These are phyloP conservation scores for Aspergillus glaucus DNA, from an alignment of 2,329 filamentous ascomycete genomes.

Conservation along the genomic window DNA sequence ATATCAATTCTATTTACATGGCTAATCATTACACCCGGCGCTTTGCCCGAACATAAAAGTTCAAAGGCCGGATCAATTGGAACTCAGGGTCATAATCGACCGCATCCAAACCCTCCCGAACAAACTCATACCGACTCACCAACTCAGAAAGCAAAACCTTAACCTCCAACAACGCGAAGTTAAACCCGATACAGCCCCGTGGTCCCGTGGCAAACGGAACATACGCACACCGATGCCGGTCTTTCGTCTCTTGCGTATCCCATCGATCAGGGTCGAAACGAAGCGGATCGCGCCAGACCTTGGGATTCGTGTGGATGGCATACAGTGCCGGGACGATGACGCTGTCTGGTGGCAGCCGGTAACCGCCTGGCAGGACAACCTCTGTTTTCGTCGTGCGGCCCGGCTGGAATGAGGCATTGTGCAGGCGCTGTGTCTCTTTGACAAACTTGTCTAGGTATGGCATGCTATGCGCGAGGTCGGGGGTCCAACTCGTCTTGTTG, in stretches of 20 bases:
- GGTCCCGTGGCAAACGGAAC: constrained; percentile 53
- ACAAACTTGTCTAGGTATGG: constrained; percentile 49
- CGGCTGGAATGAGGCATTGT: constrained; percentile 58
- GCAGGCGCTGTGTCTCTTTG: constrained; percentile 56
- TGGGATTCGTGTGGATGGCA: constrained; percentile 47
- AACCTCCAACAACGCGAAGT: constrained; percentile 55
- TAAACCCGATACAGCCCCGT: constrained; percentile 56
- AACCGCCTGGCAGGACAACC: constrained; percentile 55
- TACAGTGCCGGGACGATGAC: constrained; percentile 50
- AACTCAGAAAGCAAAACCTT: constrained; percentile 52
- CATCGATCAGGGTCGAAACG: constrained; percentile 57
- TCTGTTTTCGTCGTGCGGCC: constrained; percentile 53
- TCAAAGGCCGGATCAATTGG: constrained; percentile 13
- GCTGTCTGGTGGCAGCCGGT: constrained; percentile 48
- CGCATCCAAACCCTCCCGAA: constrained; percentile 40
- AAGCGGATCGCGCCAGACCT: constrained; percentile 53
- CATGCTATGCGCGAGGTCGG: constrained; percentile 32
- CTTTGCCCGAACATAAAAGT: constrained; percentile 14
- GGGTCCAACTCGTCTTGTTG: constrained; percentile 37
- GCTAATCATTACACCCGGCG: constrained; percentile 24
- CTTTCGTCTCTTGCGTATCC: constrained; percentile 49
- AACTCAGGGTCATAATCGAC: constrained; percentile 17
- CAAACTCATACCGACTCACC: constrained; percentile 52
- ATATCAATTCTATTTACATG: neutral
- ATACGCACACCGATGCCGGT: constrained; percentile 45